Base-by-base conservation (phyloP, 148 eudicot species). In the Vaccinium myrtillus region DNA sequence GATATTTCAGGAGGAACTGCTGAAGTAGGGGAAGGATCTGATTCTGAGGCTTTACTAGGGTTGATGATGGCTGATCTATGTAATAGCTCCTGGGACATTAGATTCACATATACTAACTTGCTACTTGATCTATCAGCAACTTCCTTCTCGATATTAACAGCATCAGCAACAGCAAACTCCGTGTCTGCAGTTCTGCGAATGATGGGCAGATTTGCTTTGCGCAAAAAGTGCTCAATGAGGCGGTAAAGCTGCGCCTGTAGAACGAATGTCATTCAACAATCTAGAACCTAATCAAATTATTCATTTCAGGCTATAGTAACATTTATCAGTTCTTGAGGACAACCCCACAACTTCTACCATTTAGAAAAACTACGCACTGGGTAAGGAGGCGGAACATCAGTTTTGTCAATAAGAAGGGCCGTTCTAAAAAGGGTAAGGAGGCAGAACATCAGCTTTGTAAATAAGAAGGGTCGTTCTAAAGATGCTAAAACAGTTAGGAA, bases 151-250 rank as follows among this genome's bases (percentile, higher is more conserved):
- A 96, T 94, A 87, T 96, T 96, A 84, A 94, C 87, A 16, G 99
- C 99, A 89, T 96, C 99, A 6, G 96, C 98, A 88, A 95, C 91
- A 27, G 99, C 98, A 87, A 97, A 89, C 88, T 97, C 99, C 25
- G 94, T 95, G 88, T 91, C 94, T 82, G 93, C 99, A 86, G 93
- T 88, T 90, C 91, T 89, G 85, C 81, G 85, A 48, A 91, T 91
- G 75, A 90, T 86, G 81, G 97, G 85, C 75, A 94, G 74, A 90
- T 94, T 92, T 82, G 97, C 88, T 87, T 93, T 92, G 84, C 88
- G 93, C 81, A 97, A 86, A 79, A 97, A 90, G 91, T 97, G 97
- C 88, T 97, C 99, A 9, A 98, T 87, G 83, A 97, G 92, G 85
- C 96, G 98, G 87, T 96, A 82, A 84, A 96, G 95, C 86, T 96